Percentiles rank a stretch among this genome's conserved stretches.
These are phyloP conservation scores for Keithomyces neogunnii DNA, from an alignment of 2,329 filamentous ascomycete genomes.

Conservation along the genomic window DNA sequence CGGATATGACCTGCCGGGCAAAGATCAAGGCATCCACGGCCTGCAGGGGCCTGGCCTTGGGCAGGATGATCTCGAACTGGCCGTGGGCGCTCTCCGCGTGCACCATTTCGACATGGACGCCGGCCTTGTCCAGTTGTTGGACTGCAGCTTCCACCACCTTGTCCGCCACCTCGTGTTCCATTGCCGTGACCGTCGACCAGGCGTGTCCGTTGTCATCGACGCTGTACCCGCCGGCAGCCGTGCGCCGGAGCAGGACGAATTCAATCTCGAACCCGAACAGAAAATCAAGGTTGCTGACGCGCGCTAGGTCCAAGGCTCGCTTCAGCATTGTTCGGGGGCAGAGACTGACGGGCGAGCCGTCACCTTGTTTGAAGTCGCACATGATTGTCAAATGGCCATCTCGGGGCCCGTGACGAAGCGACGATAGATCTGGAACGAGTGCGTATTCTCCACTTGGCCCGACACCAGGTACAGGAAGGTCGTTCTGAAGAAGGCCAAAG, in stretches of 20 bases:
- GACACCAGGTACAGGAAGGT: constrained; percentile 44
- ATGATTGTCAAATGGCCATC: constrained; percentile 57
- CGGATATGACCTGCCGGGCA: constrained; percentile 59
- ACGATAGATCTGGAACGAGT: constrained; percentile 57
- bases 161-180: constrained; percentile 48
- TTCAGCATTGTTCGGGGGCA: constrained; percentile 62
- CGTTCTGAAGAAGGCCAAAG: constrained; percentile 61
- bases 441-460: constrained; percentile 56
- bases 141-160: constrained; percentile 59
- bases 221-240: constrained; percentile 24
- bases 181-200: constrained; percentile 59
- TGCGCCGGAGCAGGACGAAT: constrained; percentile 57
- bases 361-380: constrained; percentile 53
- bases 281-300: constrained; percentile 45
- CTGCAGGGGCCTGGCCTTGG: constrained; percentile 51
- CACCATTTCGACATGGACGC: constrained; percentile 61
- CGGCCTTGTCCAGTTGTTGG: constrained; percentile 47
- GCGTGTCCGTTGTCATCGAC: constrained; percentile 55
- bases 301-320: constrained; percentile 41
- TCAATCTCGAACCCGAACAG: constrained; percentile 77
- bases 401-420: constrained; percentile 49
- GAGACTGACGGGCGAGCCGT: constrained; percentile 38
- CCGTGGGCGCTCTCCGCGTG: constrained; percentile 66
- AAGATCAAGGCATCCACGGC: constrained; percentile 67
- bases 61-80: constrained; percentile 71